These are phyloP conservation scores for Juncus inflexus DNA, from an alignment of 176 grass and related monocot genomes.

Conservation along the genomic window DNA sequence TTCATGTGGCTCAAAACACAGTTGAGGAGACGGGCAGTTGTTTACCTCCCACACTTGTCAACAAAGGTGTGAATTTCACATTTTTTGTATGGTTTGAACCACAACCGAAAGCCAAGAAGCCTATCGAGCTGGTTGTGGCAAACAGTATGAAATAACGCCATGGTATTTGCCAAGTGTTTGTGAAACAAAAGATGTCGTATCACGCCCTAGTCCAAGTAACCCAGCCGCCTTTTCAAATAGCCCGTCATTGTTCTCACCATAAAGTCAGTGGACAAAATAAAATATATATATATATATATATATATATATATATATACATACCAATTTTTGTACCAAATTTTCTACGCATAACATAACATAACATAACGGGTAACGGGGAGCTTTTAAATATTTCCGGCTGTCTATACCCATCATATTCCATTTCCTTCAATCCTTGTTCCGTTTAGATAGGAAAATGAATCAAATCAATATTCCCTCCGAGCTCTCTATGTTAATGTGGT, in stretches of 20 bases:
- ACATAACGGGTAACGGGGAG: no score
- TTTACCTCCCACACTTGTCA: slow-evolving; percentile 43
- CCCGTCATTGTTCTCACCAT: slow-evolving; percentile 62
- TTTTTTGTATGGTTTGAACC: slow-evolving; percentile 15
- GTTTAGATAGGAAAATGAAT: no score
- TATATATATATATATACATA: no score
- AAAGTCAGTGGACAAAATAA: no score
- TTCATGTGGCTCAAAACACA: slow-evolving; percentile 40
- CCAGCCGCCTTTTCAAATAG: slow-evolving; percentile 56
- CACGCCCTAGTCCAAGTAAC: slow-evolving; percentile 66
- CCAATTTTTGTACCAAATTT: no score
- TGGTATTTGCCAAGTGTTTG: slow-evolving; percentile 47
- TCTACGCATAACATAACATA: no score
- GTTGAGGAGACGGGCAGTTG: slow-evolving; percentile 24
- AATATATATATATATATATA: no score
- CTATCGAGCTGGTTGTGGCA: slow-evolving; percentile 34
- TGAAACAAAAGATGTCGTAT: slow-evolving; percentile 41
- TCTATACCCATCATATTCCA: no score
- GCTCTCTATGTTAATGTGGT: no score
- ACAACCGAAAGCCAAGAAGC: slow-evolving; percentile 57
- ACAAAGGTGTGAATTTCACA: slow-evolving; percentile 53
- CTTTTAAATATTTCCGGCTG: no score
- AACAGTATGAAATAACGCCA: slow-evolving; percentile 68
- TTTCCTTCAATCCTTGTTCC: no score
- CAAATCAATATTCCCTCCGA: no score